phyloP scores from a whole-genome alignment of 768 basidiomycete species.

The Neoboletus magnificus region DNA sequence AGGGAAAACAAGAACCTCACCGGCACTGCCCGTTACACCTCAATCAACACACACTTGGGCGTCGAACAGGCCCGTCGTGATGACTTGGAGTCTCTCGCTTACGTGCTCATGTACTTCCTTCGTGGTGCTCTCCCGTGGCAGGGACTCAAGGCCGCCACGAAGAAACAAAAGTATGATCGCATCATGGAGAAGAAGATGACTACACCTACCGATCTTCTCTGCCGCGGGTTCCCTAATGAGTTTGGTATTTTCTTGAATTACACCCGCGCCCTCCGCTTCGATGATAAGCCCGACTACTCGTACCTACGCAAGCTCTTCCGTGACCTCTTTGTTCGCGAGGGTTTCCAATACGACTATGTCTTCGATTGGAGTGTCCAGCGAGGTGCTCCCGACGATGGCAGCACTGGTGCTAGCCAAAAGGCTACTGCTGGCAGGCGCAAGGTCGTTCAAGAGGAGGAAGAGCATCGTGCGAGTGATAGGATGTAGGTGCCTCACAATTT shows the following conservation, averaged over 20 bases:
- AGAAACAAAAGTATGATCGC: conserved; percentile 99
- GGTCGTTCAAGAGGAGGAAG: conserved; percentile 82
- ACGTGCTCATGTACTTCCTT: conserved; percentile 99
- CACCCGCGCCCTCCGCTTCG: conserved; percentile 97
- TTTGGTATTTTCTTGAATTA: conserved; percentile 99
- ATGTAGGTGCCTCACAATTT: conserved; percentile 57
- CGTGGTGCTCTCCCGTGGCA: conserved; percentile 98
- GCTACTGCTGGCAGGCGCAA: conserved; percentile 64
- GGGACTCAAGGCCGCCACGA: conserved; percentile 98
- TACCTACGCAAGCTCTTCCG: conserved; percentile 99
- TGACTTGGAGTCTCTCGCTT: conserved; percentile 96
- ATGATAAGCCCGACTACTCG: conserved; percentile 99
- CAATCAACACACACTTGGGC: conserved; percentile 98
- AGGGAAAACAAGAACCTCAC: conserved; percentile 99
- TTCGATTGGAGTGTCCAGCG: conserved; percentile 98
- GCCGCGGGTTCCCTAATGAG: conserved; percentile 99
- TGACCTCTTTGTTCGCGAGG: conserved; percentile 94
- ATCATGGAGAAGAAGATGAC: conserved; percentile 99
- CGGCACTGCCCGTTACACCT: conserved; percentile 97
- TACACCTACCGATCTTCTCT: conserved; percentile 92
- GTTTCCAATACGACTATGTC: conserved; percentile 99
- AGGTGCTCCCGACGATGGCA: conserved; percentile 62
- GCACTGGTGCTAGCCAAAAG: conserved; percentile 60
- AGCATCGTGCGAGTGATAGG: conserved; percentile 76
- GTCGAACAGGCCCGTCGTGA: conserved; percentile 98